Evolutionary conservation across 257 asterid species (phyloP), one percentile per base, ranked within the genome.

Genomic region (Cruciata laevipes): DNA sequence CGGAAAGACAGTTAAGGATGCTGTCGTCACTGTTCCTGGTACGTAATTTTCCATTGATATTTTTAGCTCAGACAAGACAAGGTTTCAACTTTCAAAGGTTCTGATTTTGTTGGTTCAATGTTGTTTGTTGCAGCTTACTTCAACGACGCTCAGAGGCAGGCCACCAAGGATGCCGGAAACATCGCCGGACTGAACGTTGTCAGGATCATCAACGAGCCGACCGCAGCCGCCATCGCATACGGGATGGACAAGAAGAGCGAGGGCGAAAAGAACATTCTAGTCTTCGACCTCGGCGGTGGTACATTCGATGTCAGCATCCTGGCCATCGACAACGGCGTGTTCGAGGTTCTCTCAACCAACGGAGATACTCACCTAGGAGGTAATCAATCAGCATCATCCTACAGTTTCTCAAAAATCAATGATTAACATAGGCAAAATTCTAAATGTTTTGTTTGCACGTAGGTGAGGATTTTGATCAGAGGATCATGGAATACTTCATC

Each of bases 181-280:
- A 42, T 42, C 13, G 51, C 51, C 18, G 51, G 51, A 2, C 5
- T 42, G 51, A 42, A 42, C 17, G 51, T 42, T 1, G 51, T 13
- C 5, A 42, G 51, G 51, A 84, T 82, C 25, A 82, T 84, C 14
- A 85, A 85, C 49, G 86, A 83, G 77, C 91, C 91, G 0, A 81
- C 88, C 1, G 88, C 86, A 2, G 88, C 91, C 16, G 91, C 88
- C 6, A 83, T 85, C 5, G 86, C 91, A 0, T 83, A 85, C 9
- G 88, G 86, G 0, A 55, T 85, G 79, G 88, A 83, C 40, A 83
- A 83, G 60, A 83, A 83, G 31, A 78, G 74, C 1, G 74, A 24
- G 3, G 86, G 83, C 0, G 88, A 81, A 47, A 83, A 80, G 79
- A 81, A 79, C 30, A 85, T 83, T 21, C 2, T 84, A 75, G 80